Evolutionary conservation across 2,329 filamentous ascomycete genomes (phyloP).

Genomic region (Ophiognomonia clavigignenti-juglandacearum): DNA sequence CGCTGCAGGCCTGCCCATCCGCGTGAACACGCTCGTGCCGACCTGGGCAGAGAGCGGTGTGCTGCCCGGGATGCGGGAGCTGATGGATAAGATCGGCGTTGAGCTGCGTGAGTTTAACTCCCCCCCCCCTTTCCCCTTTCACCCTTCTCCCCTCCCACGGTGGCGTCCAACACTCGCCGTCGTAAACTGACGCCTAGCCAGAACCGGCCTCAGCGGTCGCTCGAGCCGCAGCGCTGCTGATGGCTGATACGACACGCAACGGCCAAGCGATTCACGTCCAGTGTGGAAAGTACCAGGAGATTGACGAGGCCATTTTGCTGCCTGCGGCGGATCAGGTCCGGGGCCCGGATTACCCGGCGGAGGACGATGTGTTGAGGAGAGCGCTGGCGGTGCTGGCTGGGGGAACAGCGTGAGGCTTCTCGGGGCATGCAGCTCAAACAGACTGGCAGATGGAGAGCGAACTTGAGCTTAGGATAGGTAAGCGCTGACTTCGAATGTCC

Average conservation of each 20-base stretch:
- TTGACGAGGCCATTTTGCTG: constrained; percentile 41
- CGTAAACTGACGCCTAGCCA: too few species aligned
- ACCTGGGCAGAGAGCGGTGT: constrained; percentile 50
- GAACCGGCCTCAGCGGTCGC: constrained; percentile 44
- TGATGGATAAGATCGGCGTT: constrained; percentile 34
- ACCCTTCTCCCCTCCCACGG: too few species aligned
- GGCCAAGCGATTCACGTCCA: constrained; percentile 49
- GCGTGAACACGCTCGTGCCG: constrained; percentile 51
- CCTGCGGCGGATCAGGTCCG: constrained; percentile 29
- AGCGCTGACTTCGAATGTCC: too few species aligned
- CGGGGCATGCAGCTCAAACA: too few species aligned
- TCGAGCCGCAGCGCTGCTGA: constrained; percentile 40
- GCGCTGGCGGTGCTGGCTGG: constrained; percentile 4
- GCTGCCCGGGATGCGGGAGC: constrained; percentile 30
- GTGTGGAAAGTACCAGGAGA: constrained; percentile 44
- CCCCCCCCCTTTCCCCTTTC: too few species aligned
- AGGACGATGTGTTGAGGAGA: constrained; percentile 31
- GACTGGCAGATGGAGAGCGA: too few species aligned
- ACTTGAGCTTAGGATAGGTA: too few species aligned
- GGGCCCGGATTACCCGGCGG: constrained; percentile 26
- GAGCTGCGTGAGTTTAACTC: too few species aligned
- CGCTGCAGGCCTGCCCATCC: constrained; percentile 20
- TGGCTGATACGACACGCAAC: constrained; percentile 41
- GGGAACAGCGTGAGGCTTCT: neutral
- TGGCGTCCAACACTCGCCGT: too few species aligned